Percentiles rank a stretch among this genome's conserved stretches.
Conservation (phyloP, 2,329 filamentous ascomycete genomes). For the Fusarium incarnatum region DNA sequence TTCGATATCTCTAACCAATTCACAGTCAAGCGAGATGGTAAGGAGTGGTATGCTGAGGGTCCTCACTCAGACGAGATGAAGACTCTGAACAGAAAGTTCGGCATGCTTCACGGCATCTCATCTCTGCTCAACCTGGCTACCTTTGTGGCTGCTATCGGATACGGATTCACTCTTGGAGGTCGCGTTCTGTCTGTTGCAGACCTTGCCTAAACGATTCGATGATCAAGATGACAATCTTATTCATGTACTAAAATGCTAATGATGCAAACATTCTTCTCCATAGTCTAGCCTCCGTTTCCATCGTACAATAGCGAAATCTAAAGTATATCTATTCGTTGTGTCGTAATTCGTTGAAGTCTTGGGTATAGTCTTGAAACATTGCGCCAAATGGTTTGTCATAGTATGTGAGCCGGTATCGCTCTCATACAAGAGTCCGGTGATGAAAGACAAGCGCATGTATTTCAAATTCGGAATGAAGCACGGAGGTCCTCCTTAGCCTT, state of each 20-base stretch:
- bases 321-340: conserved; percentile 34
- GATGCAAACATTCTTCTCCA: conserved; percentile 24
- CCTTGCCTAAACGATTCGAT: conserved; percentile 34
- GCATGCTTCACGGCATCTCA: conserved; percentile 82
- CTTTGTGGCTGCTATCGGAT: conserved; percentile 76
- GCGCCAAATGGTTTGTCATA: conserved; percentile 29
- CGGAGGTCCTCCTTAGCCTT: conserved; percentile 62
- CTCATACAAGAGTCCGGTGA: not conserved
- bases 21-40: conserved; percentile 85
- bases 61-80: conserved; percentile 89
- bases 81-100: conserved; percentile 81
- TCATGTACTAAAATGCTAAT: conserved; percentile 26
- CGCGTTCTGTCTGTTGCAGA: conserved; percentile 62
- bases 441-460: not conserved
- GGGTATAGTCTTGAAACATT: conserved; percentile 40
- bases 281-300: conserved; percentile 3
- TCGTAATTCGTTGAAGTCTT: conserved; percentile 41
- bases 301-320: conserved; percentile 15
- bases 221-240: conserved; percentile 5
- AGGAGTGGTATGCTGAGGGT: conserved; percentile 82
- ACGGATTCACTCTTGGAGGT: conserved; percentile 79
- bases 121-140: conserved; percentile 81
- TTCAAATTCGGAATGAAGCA: conserved; percentile 40
- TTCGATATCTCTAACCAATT: conserved; percentile 25
- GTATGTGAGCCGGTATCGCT: not conserved